Evolutionary conservation across 2,329 filamentous ascomycete genomes (phyloP), one percentile per base, ranked within the genome.

Genomic region (Ophiostoma piceae): DNA sequence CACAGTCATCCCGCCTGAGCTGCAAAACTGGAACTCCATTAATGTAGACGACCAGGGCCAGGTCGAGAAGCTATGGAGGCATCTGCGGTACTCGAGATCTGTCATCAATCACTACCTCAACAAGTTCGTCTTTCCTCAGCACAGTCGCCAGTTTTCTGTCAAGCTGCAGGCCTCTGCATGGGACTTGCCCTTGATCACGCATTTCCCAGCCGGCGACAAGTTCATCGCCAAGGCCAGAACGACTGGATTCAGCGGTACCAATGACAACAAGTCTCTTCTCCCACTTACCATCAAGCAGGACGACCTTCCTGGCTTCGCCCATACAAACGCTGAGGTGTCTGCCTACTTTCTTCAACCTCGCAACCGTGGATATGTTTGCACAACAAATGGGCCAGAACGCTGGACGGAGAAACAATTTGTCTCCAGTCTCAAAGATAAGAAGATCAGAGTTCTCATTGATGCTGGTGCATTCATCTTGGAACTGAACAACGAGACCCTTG

Each of bases 241-340:
- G 0, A 91, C 88, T 0, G 90, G 90, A 0, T 92, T 93, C 75
- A 90, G 87, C 8, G 90, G 90, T 0, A 92, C 90, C 0, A 92
- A 90, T 64, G 90, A 92, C 74, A 87, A 85, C 26, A 81, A 83
- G 51, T 79, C 77, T 0, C 80, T 90, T 43, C 77, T 92, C 0
- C 90, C 90, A 0, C 76, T 87, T n/a, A 87, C 82, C 0, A 86
- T 92, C 26, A 76, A 79, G 26, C 88, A 92, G 68, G 77, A 85
- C 0, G 88, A 92, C 71, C 80, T 92, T 0, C 78, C 80, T 0
- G 76, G 79, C 0, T 80, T 90, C 0, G 74, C 77, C 0, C 85
- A 89, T 66, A 90, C 88, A 0, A 90, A 88, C 70, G 88, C 88
- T 0, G 83, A 88, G 65, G 88, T 91, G 0, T 76, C 90, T 0